Evolutionary conservation across 129 eudicot species (phyloP).

Genomic region (Sambucus nigra): DNA sequence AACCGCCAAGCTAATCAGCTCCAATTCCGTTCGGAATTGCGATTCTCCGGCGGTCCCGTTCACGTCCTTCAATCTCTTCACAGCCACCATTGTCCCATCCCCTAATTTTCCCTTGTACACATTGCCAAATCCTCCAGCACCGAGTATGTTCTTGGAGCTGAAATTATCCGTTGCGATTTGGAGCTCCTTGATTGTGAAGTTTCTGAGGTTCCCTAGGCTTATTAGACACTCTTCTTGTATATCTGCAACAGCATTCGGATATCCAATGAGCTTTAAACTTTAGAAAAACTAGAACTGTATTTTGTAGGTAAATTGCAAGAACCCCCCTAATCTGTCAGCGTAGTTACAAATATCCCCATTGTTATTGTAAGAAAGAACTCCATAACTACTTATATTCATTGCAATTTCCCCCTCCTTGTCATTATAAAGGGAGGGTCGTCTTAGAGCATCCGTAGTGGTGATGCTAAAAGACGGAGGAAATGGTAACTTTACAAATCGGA

Average conservation of each 20-base stretch:
- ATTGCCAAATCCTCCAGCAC: constrained; percentile 89
- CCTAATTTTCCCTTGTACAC: constrained; percentile 76
- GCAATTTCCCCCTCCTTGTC: too few relatives aligned
- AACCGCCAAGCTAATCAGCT: constrained; percentile 90
- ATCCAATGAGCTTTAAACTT: constrained; percentile 2
- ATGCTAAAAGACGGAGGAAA: too few relatives aligned
- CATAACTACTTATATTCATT: too few relatives aligned
- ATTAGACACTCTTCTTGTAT: constrained; percentile 61
- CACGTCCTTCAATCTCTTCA: constrained; percentile 76
- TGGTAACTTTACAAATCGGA: too few relatives aligned
- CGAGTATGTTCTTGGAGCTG: constrained; percentile 89
- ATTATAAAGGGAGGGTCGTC: too few relatives aligned
- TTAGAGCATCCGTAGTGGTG: too few relatives aligned
- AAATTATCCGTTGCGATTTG: constrained; percentile 63
- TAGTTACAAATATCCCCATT: too few relatives aligned
- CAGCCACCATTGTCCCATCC: constrained; percentile 80
- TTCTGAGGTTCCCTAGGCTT: constrained; percentile 65
- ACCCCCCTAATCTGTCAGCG: too few relatives aligned
- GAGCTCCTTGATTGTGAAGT: constrained; percentile 74
- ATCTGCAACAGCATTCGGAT: constrained; percentile 20
- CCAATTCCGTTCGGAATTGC: constrained; percentile 78
- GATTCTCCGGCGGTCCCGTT: constrained; percentile 76
- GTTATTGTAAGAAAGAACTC: too few relatives aligned
- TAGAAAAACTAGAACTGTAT: constrained; percentile 11
- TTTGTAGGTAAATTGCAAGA: constrained; percentile 11